These are phyloP conservation scores for Inga leiocalycina DNA, from an alignment of 306 rosid genomes.

Conservation along the genomic window DNA sequence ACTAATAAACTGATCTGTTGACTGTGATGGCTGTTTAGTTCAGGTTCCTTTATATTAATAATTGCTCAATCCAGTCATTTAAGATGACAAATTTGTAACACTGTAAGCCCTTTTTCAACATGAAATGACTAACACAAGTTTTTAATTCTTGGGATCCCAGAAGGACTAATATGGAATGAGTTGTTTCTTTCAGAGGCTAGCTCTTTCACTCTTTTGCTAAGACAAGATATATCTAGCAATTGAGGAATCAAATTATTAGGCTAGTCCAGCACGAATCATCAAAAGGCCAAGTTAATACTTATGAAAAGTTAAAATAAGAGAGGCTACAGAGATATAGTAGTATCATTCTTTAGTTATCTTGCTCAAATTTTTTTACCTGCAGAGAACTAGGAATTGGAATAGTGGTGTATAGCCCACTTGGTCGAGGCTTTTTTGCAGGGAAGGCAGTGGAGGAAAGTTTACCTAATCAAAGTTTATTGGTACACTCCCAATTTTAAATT, in stretches of 20 bases:
- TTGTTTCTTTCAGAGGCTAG: background rate
- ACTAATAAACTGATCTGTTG: background rate
- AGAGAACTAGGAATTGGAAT: constrained; percentile 78
- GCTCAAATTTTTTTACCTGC: constrained; percentile 1
- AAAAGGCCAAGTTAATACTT: background rate
- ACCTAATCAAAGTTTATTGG: constrained; percentile 62
- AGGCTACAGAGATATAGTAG: background rate
- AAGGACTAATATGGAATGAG: background rate
- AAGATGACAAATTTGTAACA: background rate
- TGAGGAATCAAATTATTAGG: no score
- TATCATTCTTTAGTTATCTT: background rate
- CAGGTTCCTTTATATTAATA: no score
- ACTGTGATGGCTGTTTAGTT: background rate
- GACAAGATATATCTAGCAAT: no score
- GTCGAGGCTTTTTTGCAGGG: constrained; percentile 76
- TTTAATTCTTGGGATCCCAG: background rate
- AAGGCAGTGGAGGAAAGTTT: constrained; percentile 61
- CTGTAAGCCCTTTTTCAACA: background rate
- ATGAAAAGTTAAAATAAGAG: background rate
- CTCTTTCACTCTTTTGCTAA: background rate
- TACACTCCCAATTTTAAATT: constrained; percentile 34
- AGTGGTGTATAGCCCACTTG: constrained; percentile 74
- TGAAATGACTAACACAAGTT: background rate
- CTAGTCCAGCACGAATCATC: background rate
- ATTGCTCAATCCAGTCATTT: background rate